Evolutionary conservation across 1,284 basidiomycete genomes (phyloP), one percentile per base, ranked within the genome.

Genomic region (Pholiota adiposa): DNA sequence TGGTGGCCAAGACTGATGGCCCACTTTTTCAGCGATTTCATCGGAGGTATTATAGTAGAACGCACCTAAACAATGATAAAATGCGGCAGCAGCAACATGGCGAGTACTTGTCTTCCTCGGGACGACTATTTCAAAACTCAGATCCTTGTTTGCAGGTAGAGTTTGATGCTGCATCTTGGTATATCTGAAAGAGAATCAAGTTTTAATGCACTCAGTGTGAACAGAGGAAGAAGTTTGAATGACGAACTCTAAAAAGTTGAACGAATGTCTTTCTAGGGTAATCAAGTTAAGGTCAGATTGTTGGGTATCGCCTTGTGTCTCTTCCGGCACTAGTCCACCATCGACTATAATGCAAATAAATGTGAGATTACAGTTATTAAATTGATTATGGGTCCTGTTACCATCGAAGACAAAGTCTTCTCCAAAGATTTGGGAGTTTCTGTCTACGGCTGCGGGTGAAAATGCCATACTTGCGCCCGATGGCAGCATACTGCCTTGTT

Each of bases 31-130:
- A 36, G 9, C 48, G 36, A 59, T 25, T 14, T n/a, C 43, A 36
- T 40, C 19, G 58, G 23, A 59, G 53, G 23, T 51, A 60, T 65
- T 43, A 43, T 19, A 8, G 6, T 9, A 16, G 36, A 50, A 75
- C 84, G 52, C 60, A 91, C 90, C 89, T 52, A 93, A 79, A 70
- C 89, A 92, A 64, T 93, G 90, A 73, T 93, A 91, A 69, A 93
- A 87, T 4, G 85, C 91, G 29, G 89, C 84, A 16, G 90, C 84
- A 5, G 90, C 91, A 33, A 93, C 88, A 67, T 88, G 89, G 16
- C 83, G 78, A 2, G 88, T 90, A 65, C 88, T 90, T 1, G 87
- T 84, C 48, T 75, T 69, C 59, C 75, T 80, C 5, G 89, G 90
- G 18, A 86, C 87, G 33, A 93, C 78, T 38, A 79, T 81, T 60